These are phyloP conservation scores for Phylloporus sp. DNA, from an alignment of 768 basidiomycete species.

Conservation along the genomic window DNA sequence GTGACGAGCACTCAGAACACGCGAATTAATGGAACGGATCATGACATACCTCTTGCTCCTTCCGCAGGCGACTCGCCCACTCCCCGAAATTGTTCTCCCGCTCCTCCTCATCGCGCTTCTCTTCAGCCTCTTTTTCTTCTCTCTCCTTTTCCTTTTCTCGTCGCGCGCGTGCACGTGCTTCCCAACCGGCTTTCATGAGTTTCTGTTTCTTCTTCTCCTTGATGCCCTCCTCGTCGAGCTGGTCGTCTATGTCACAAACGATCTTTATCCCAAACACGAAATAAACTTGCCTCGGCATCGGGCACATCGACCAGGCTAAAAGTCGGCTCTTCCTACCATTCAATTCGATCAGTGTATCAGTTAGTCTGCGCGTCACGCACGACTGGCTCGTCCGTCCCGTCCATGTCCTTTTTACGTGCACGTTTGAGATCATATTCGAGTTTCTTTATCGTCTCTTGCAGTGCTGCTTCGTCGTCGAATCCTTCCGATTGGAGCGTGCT, in stretches of 20 bases:
- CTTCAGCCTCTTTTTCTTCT: constrained; percentile 58
- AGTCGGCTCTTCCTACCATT: constrained; percentile 64
- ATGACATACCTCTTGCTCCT: constrained; percentile 70
- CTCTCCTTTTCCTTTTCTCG: constrained; percentile 86
- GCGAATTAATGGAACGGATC: background rate
- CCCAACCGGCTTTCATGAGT: constrained; percentile 88
- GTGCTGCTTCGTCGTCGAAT: constrained; percentile 68
- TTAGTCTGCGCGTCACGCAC: constrained; percentile 35
- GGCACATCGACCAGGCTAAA: constrained; percentile 92
- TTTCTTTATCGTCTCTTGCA: constrained; percentile 83
- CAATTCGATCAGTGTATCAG: background rate
- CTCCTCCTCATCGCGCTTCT: constrained; percentile 65
- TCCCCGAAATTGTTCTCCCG: constrained; percentile 61
- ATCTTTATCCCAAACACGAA: background rate
- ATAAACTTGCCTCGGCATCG: constrained; percentile 65
- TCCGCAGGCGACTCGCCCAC: constrained; percentile 71
- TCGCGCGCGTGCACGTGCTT: constrained; percentile 77
- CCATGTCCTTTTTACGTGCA: constrained; percentile 75
- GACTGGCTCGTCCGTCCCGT: constrained; percentile 58
- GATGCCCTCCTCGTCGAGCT: constrained; percentile 85
- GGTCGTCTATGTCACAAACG: too few species aligned
- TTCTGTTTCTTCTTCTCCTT: constrained; percentile 95
- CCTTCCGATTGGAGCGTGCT: constrained; percentile 61
- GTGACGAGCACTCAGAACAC: background rate
- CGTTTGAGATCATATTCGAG: constrained; percentile 75